Evolutionary conservation across 2,329 filamentous ascomycete species (phyloP), one percentile per base, ranked within the genome.

Genomic region (Pseudocercospora ulei): DNA sequence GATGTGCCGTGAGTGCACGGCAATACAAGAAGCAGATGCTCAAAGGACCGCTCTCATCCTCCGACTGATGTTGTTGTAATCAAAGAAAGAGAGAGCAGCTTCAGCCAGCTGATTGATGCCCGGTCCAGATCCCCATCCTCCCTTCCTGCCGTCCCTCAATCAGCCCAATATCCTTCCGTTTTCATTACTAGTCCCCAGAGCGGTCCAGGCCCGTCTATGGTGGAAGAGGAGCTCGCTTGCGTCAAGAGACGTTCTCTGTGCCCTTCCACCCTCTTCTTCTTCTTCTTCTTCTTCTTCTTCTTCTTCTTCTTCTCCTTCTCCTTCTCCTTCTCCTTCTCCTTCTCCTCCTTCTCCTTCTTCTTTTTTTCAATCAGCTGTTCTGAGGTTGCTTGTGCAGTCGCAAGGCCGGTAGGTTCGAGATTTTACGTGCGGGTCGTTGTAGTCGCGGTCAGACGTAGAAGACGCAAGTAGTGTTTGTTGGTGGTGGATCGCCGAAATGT

Each of bases 381-480:
- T 25, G 26, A 26, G 11, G 11, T 33, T 33, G 30, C 30, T 33
- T 19, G 30, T 33, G 30, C 19, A 20, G 3, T 33, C 18, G 30
- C 30, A 14, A 22, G 11, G 30, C 18, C 30, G 30, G 30, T 33
- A 6, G 9, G 12, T n/a, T 13, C 17, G 9, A 20, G 18, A 9
- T 19, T 33, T 33, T 33, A 33, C 30, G 34, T 36, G 34, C 24
- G 34, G 22, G 24, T 36, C 34, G 34, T 36, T 26, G 27, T 36
- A 18, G 34, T 36, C 12, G 23, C 34, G 27, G 34, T 26, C 34
- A 36, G 24, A 27, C 34, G 30, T 19, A 36, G 37, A 44, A 39
- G 36, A 44, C 41, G 38, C 30, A 33, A 23, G 30, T 33, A 23
- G 41, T 39, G 24, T 30, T 41, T 41, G 18, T 27, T 35, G 42